Evolutionary conservation across 306 rosid species (phyloP).

Genomic region (Senna siamea): DNA sequence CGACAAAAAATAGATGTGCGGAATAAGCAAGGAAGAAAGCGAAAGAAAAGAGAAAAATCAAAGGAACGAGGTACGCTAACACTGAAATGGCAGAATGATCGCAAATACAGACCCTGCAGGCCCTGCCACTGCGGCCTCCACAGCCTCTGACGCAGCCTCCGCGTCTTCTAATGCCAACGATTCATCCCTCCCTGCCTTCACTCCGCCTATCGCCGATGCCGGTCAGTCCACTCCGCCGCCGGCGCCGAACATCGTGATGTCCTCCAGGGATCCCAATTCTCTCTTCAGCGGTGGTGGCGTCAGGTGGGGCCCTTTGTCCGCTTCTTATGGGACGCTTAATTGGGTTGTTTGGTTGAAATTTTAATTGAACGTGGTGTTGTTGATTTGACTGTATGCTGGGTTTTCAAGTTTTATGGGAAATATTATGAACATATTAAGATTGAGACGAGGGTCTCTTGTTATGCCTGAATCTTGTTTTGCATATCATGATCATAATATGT

Average conservation of each 20-base stretch:
- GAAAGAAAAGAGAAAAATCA: neutral
- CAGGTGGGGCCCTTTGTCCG: constrained; percentile 46
- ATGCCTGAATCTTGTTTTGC: constrained; percentile 3
- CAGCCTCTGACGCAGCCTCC: neutral
- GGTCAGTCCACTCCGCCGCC: constrained; percentile 41
- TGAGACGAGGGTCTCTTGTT: neutral
- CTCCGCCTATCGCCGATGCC: constrained; percentile 23
- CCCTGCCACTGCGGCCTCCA: constrained; percentile 12
- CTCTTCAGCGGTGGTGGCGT: constrained; percentile 85
- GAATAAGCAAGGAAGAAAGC: neutral
- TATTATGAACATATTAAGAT: neutral
- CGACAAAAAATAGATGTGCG: too few species aligned
- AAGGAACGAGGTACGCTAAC: neutral
- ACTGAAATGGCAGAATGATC: constrained; percentile 43
- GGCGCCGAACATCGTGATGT: constrained; percentile 49
- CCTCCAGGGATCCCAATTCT: constrained; percentile 62
- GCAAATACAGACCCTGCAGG: constrained; percentile 28
- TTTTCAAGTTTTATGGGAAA: constrained; percentile 11
- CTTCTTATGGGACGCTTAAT: neutral
- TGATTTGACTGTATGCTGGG: neutral
- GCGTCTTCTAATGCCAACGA: neutral
- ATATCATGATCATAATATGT: neutral
- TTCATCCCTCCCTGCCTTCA: neutral
- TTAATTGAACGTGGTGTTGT: neutral
- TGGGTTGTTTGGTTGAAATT: neutral